Evolutionary conservation across 257 asterid species (phyloP).

Genomic region (Linderniella brevidens): DNA sequence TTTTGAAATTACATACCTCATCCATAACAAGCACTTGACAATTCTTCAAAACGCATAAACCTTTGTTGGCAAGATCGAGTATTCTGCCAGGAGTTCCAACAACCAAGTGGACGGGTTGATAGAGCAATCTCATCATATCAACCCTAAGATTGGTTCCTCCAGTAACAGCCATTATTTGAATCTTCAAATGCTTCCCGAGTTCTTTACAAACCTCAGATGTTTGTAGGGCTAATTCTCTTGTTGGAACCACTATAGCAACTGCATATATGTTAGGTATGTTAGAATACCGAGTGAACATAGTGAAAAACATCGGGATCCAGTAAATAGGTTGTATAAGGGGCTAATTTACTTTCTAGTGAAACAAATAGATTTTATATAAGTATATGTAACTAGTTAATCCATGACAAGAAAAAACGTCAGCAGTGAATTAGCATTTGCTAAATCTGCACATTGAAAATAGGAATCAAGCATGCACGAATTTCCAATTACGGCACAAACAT

Average conservation of each 20-base stretch:
- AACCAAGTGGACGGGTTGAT: slow-evolving; percentile 18
- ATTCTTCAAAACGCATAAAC: slow-evolving; percentile 40
- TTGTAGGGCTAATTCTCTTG: not conserved
- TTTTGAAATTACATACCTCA: slow-evolving; percentile 24
- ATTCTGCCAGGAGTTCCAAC: slow-evolving; percentile 81
- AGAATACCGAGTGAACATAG: slow-evolving; percentile 5
- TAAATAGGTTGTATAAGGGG: no score
- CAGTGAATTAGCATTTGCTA: no score
- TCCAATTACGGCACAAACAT: no score
- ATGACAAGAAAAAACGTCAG: no score
- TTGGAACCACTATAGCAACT: not conserved
- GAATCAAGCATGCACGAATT: no score
- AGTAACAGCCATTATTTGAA: not conserved
- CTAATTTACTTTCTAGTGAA: no score
- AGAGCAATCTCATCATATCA: not conserved
- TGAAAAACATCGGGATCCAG: no score
- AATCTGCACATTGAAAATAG: no score
- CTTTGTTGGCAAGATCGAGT: slow-evolving; percentile 60
- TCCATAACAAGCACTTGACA: slow-evolving; percentile 59
- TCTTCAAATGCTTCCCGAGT: not conserved
- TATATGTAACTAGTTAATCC: no score
- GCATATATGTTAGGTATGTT: slow-evolving; percentile 17
- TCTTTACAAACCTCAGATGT: not conserved
- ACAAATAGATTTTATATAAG: no score
- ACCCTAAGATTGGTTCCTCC: not conserved